Evolutionary conservation across 805 yeast species (phyloP), one percentile per base, ranked within the genome.

Genomic region (Jamesozyma piceae): DNA sequence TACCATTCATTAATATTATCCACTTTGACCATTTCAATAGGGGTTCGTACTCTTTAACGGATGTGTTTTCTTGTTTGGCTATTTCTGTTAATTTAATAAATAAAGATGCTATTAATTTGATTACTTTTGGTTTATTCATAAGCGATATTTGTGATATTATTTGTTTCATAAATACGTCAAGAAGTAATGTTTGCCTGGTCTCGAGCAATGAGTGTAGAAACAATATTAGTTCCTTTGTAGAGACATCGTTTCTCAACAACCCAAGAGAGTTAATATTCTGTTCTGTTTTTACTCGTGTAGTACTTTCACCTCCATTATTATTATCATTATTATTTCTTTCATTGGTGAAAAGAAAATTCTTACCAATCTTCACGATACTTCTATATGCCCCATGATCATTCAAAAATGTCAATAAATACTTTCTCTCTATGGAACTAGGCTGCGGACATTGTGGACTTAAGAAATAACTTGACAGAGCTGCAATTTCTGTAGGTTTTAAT

Each of bases 1-100:
- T 53, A 5, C 64, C 63, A 26, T 55, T 49, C 28, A 56, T 30
- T 24, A 42, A 27, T 17, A 45, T 52, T 28, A 50, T 44, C 55
- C 60, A 51, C 30, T 49, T 49, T 8, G 44, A 49, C 64, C 64
- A 60, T 24, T 47, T 46, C 8, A 46, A 22, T 15, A 57, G 9
- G 24, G 42, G 30, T 37, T 53, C 43, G 11, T 24, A 22, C n/a
- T 44, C 14, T 28, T 42, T 13, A 20, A 43, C 28, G 28, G 26
- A 31, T 17, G 17, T 29, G 11, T 35, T 36, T 5, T 29, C 37
- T 1, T 21, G 19, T n/a, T 31, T 24, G 14, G 40, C 4, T 18
- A 34, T 26, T 15, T 41, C 37, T 15, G 35, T 15, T 33, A 55
- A 38, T 15, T 39, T 38, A 8, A 43, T 46, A 27, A 53, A 50